Evolutionary conservation across 1,284 basidiomycete genomes (phyloP), one percentile per base, ranked within the genome.

Genomic region (Cutaneotrichosporon arboriforme): DNA sequence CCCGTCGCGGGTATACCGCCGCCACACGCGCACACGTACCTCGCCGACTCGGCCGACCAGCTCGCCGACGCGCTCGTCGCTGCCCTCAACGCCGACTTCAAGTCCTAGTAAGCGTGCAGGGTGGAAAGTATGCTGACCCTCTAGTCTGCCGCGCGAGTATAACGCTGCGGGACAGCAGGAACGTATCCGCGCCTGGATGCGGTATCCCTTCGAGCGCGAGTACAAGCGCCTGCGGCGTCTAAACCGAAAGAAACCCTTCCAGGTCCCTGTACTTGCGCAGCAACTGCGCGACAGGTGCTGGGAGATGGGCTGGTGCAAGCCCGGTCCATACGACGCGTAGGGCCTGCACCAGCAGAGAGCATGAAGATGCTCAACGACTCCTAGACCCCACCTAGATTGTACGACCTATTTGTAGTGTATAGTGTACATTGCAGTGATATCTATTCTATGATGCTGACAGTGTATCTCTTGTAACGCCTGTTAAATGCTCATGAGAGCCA

Each of bases 401-500:
- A 31, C 26, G 20, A 41, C 15, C 14, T 31, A 42, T 9, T n/a
- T 8, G 36, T 38, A 17, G 17, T 38, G 36, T 20, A 17, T 17
- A 38, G 14, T 40, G 20, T 18, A 22, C 12, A 14, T 13, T 21
- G 21, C 21, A 40, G 21, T 40, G 23, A 14, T 26, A 15, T 43
- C 40, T 22, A 41, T 10, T 4, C 17, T 43, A 33, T n/a, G 14
- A 14, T 20, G 42, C 22, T 15, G 15, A 31, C 26, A 7, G 26
- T 31, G 26, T 31, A 31, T 31, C 26, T n/a, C n/a, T n/a, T n/a
- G n/a, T n/a, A n/a, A n/a, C n/a, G n/a, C n/a, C n/a, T n/a, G 12
- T 35, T 23, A 49, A 8, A 49, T 20, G 38, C 43, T 43, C 55
- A 57, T 57, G 39, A 57, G 39, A 1, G 55, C 42, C 7, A 54